Evolutionary conservation across 306 rosid species (phyloP), one percentile per base, ranked within the genome.

Genomic region (Hippophae rhamnoides): DNA sequence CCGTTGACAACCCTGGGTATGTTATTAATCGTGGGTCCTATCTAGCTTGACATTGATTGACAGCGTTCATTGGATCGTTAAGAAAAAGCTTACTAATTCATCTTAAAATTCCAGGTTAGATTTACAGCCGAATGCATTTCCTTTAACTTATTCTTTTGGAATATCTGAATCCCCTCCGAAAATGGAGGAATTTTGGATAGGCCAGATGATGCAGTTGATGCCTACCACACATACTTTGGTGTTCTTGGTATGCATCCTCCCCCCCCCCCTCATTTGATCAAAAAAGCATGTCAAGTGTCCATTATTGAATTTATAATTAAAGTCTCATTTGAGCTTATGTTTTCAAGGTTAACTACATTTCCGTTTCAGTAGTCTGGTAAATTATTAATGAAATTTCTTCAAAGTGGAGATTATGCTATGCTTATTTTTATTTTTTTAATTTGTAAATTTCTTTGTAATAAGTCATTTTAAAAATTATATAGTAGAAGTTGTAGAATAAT

Each of bases 41-140:
- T 88, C 96, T 71, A 88, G 99, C 81, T 78, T 92, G 76, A 92
- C 67, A 84, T 87, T 88, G 93, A 88, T 83, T 60, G 96, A 92
- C 77, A 83, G 95, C 72, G 93, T 85, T 69, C 95, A 85, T 62
- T 92, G 18, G 18, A 85, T 92, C 69, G 60, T 64, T 64, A 88
- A 76, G 79, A 89, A 82, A 71, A 88, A 85, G 80, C 96, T 92
- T 76, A 66, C 76, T 18, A 72, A 88, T 92, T 68, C 74, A 88
- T 92, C 77, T 57, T 88, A 70, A 89, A 84, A 68, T 81, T 93
- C 83, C 95, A 92, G 93, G 94, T 86, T 65, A 13, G 52, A 64
- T 62, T 52, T 52, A 25, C 8, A 3, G 26, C 14, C 25, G 23
- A 14, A 66, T 48, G 13, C 7, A 9, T 61, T 56, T 31, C 64